phyloP scores from a whole-genome alignment of 306 rosid species.

The Morella rubra region DNA sequence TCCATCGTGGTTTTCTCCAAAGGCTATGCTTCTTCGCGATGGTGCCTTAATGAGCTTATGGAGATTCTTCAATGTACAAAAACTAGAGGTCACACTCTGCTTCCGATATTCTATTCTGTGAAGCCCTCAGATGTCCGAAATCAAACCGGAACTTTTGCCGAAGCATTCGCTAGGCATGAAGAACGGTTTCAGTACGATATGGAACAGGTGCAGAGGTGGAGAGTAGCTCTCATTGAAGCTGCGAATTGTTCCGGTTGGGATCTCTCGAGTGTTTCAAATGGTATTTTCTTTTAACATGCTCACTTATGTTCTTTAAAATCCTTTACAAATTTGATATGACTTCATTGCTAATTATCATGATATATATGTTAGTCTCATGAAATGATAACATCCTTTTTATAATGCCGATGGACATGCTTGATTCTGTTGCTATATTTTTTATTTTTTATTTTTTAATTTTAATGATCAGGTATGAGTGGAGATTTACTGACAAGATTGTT shows the following conservation, averaged over 20 bases:
- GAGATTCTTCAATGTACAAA: neutral
- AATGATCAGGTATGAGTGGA: constrained; percentile 15
- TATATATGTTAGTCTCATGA: too few species aligned
- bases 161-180: constrained; percentile 2
- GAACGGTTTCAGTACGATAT: neutral
- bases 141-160: neutral
- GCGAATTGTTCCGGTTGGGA: constrained; percentile 9
- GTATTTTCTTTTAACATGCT: neutral
- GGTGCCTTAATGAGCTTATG: constrained; percentile 14
- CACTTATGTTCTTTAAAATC: too few species aligned
- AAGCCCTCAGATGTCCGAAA: neutral
- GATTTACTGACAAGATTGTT: constrained; percentile 8
- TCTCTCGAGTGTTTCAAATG: neutral
- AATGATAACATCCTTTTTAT: too few species aligned
- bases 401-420: too few species aligned
- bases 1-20: neutral
- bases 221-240: constrained; percentile 16
- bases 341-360: too few species aligned
- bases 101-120: neutral
- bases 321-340: too few species aligned
- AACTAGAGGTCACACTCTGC: neutral
- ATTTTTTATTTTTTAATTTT: too few species aligned
- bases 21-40: neutral
- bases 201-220: constrained; percentile 10
- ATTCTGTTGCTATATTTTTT: too few species aligned